A percentile compares a stretch with the other conserved stretches of the same genome.
These are phyloP conservation scores for Tilletia indica DNA, from an alignment of 1,284 basidiomycete genomes.

Conservation along the genomic window DNA sequence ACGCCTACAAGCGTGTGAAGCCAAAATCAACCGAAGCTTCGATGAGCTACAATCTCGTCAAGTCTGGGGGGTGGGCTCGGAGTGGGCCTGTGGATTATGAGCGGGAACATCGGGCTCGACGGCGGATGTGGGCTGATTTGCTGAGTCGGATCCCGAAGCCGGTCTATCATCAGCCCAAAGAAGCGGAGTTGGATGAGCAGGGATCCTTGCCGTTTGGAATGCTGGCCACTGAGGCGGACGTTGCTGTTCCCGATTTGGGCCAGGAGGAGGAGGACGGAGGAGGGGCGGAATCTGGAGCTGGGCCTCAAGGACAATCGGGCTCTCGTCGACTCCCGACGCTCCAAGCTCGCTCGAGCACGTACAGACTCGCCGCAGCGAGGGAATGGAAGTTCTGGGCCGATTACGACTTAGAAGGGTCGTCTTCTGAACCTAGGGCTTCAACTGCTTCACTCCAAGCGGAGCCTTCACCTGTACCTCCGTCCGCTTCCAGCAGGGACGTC, in stretches of 20 bases:
- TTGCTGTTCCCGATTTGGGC: not conserved
- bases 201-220: too few relatives aligned
- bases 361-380: not conserved
- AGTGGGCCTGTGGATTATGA: not conserved
- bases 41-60: conserved; percentile 2
- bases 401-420: not conserved
- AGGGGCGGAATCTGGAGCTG: not conserved
- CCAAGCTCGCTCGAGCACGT: not conserved
- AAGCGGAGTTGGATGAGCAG: not conserved
- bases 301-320: not conserved
- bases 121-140: conserved; percentile 1
- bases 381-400: conserved; percentile 14
- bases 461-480: too few relatives aligned
- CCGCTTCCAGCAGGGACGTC: too few relatives aligned
- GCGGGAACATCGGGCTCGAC: not conserved
- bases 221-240: not conserved
- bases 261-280: not conserved
- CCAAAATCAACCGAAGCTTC: not conserved
- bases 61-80: conserved; percentile 1
- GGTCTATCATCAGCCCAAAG: not conserved
- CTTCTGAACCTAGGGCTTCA: too few relatives aligned
- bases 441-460: too few relatives aligned
- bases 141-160: not conserved
- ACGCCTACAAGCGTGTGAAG: not conserved
- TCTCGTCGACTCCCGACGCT: not conserved